Conservation (phyloP, 441 rosid species). For the Syzygium syzygioides region DNA sequence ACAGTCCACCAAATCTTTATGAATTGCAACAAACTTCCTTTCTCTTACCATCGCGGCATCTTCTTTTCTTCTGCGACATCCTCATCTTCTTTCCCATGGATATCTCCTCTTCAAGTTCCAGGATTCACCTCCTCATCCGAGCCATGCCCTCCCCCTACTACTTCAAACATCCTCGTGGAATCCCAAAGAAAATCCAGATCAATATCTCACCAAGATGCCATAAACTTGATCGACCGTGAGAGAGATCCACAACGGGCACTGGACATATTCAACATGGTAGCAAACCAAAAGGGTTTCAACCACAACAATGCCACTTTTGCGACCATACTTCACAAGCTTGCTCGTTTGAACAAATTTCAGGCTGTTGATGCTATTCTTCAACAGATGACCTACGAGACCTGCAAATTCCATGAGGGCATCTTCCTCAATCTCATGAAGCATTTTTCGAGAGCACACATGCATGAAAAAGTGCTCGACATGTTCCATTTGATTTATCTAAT, state of each 20-base stretch:
- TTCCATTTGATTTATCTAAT: conserved; percentile 54
- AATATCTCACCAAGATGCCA: conserved; percentile 52
- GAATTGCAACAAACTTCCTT: neutral
- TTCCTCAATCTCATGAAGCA: conserved; percentile 77
- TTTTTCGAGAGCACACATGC: conserved; percentile 43
- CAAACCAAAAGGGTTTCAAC: conserved; percentile 63
- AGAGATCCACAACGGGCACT: conserved; percentile 63
- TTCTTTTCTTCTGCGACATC: conserved; percentile 26
- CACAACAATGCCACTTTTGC: conserved; percentile 83
- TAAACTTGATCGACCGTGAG: conserved; percentile 60
- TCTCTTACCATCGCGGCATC: neutral
- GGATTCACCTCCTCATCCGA: conserved; percentile 6
- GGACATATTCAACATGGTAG: conserved; percentile 58
- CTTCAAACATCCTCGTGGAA: conserved; percentile 13
- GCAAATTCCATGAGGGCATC: conserved; percentile 72
- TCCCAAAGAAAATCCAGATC: conserved; percentile 34
- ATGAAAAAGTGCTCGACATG: conserved; percentile 63
- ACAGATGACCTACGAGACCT: conserved; percentile 77
- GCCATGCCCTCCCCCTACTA: conserved; percentile 28
- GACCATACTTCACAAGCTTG: conserved; percentile 59
- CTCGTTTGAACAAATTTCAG: conserved; percentile 56
- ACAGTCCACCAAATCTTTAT: neutral
- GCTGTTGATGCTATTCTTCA: conserved; percentile 67
- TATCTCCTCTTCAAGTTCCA: conserved; percentile 40
- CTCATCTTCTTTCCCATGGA: conserved; percentile 51